Conservation (phyloP, 2,329 filamentous ascomycete species). For the Aspergillus sclerotialis region DNA sequence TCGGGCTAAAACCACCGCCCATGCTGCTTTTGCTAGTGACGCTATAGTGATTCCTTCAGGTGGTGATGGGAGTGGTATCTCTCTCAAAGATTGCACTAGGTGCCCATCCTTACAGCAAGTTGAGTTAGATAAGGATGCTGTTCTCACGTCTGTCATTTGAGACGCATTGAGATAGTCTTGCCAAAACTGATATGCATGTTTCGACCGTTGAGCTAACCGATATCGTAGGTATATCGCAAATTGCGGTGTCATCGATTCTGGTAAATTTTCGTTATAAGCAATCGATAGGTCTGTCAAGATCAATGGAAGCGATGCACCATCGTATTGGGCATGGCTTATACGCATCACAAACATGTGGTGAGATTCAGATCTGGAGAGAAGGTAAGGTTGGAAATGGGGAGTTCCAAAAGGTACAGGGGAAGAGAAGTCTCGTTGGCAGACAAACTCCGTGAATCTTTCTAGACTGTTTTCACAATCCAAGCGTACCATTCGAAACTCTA, state of each 20-base stretch:
- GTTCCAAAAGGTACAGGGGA: background rate
- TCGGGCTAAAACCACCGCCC: constrained; percentile 30
- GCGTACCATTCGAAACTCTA: background rate
- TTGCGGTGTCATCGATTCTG: background rate
- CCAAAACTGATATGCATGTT: background rate
- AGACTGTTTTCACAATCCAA: background rate
- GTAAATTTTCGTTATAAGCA: background rate
- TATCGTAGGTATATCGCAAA: background rate
- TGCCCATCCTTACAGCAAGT: background rate
- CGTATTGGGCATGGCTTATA: background rate
- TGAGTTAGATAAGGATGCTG: background rate
- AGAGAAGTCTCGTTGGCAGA: background rate
- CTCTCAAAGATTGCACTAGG: constrained; percentile 2
- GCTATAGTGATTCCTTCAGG: constrained; percentile 15
- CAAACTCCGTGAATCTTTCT: background rate
- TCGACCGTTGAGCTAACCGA: background rate
- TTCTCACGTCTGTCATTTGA: background rate
- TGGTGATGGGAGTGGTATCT: constrained; percentile 5
- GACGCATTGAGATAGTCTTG: background rate
- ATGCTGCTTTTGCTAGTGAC: constrained; percentile 34
- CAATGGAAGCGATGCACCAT: background rate
- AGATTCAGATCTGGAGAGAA: background rate
- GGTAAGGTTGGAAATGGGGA: background rate
- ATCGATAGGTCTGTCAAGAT: background rate
- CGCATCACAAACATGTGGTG: background rate